These are phyloP conservation scores for Kwoniella botswanensis DNA, from an alignment of 768 basidiomycete genomes.

Conservation along the genomic window DNA sequence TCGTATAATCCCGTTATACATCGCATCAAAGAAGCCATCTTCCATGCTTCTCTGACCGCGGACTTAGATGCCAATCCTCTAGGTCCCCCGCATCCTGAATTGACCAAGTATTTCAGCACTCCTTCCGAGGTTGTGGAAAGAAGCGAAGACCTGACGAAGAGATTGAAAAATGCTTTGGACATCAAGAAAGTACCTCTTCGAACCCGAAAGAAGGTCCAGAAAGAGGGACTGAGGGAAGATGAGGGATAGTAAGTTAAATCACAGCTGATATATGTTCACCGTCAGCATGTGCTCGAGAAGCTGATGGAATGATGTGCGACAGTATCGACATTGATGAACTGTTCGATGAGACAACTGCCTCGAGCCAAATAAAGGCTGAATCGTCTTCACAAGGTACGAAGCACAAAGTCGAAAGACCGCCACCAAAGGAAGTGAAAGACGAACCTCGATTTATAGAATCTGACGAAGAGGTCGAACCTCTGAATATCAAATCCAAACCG, in stretches of 20 bases:
- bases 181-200: constrained; percentile 79
- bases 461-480: constrained; percentile 53
- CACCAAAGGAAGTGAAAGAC: constrained; percentile 55
- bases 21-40: constrained; percentile 88
- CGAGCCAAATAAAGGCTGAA: constrained; percentile 25
- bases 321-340: constrained; percentile 55
- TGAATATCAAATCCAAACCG: constrained; percentile 56
- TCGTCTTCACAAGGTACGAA: constrained; percentile 16
- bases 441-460: constrained; percentile 24
- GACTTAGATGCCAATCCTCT: constrained; percentile 77
- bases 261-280: background rate
- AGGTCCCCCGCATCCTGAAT: constrained; percentile 81
- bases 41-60: constrained; percentile 78
- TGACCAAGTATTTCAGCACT: constrained; percentile 81
- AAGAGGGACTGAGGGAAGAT: constrained; percentile 60
- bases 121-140: constrained; percentile 72
- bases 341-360: constrained; percentile 62
- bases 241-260: constrained; percentile 48
- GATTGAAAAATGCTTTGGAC: constrained; percentile 71
- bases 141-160: constrained; percentile 65
- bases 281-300: background rate
- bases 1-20: constrained; percentile 92
- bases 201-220: constrained; percentile 58
- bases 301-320: background rate
- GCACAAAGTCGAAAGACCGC: constrained; percentile 5